Conservation (phyloP, 208 protist genomes). For the Porcisia deanei region DNA sequence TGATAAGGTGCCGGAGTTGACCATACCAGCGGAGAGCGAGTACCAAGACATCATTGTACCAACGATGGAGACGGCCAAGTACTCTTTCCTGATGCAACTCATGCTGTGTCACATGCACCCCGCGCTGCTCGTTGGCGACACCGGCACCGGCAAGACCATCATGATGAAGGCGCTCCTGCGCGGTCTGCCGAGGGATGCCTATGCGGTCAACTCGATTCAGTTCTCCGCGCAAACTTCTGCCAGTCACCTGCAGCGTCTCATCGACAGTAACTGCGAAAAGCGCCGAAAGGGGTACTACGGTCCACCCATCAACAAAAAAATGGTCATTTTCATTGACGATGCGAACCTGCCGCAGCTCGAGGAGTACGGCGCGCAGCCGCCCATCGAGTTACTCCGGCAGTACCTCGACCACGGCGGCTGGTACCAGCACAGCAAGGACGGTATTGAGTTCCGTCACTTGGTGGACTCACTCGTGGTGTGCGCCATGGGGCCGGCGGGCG, state of each 20-base stretch:
- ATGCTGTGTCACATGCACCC: constrained; percentile 87
- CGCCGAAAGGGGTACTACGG: constrained; percentile 95
- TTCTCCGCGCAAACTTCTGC: constrained; percentile 96
- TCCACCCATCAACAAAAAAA: constrained; percentile 94
- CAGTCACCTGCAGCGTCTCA: constrained; percentile 91
- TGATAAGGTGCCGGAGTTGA: constrained; percentile 81
- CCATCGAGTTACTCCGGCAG: constrained; percentile 97
- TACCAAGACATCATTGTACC: constrained; percentile 96
- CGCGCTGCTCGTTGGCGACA: constrained; percentile 92
- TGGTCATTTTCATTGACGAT: constrained; percentile 97
- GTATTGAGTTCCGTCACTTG: constrained; percentile 87
- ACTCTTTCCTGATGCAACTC: constrained; percentile 86
- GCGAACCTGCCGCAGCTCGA: constrained; percentile 96
- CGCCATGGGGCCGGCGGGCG: constrained; percentile 95
- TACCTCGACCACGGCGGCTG: constrained; percentile 96
- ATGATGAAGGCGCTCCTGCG: constrained; percentile 92
- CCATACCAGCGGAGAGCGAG: constrained; percentile 80
- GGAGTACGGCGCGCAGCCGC: constrained; percentile 96
- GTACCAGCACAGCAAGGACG: constrained; percentile 95
- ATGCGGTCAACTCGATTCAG: constrained; percentile 91
- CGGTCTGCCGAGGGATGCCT: constrained; percentile 78
- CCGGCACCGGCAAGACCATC: constrained; percentile 97
- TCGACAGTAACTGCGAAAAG: constrained; percentile 95
- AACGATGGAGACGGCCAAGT: constrained; percentile 93
- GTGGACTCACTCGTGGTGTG: constrained; percentile 92